These are phyloP conservation scores for Aspergillus homomorphus DNA, from an alignment of 495 filamentous ascomycete species.

Conservation along the genomic window DNA sequence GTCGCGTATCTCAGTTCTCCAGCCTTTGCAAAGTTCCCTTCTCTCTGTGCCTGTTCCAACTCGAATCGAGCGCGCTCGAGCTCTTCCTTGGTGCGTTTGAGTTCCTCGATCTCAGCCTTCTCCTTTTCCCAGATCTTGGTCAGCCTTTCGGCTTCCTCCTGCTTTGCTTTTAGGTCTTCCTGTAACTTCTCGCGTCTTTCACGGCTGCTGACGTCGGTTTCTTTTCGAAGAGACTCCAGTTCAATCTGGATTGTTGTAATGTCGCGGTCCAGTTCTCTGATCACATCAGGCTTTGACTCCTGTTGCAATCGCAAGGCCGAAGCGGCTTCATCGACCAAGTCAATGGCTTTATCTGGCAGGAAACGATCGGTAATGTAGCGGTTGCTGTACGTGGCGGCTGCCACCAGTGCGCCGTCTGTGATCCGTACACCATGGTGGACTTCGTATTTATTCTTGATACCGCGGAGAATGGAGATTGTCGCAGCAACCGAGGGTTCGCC, in stretches of 20 bases:
- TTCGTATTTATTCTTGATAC: conserved; percentile 96
- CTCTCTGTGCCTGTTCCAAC: conserved; percentile 80
- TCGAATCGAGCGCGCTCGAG: conserved; percentile 82
- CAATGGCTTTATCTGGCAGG: conserved; percentile 94
- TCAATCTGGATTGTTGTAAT: conserved; percentile 98
- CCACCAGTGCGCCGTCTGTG: conserved; percentile 86
- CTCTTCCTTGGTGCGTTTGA: conserved; percentile 82
- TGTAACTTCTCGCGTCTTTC: conserved; percentile 88
- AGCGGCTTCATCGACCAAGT: conserved; percentile 93
- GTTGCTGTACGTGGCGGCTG: conserved; percentile 88
- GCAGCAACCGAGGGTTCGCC: conserved; percentile 86
- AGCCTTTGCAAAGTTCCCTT: conserved; percentile 86
- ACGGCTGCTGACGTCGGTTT: conserved; percentile 81
- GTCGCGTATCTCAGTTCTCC: conserved; percentile 82
- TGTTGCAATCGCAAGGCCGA: conserved; percentile 88
- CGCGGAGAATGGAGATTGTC: conserved; percentile 92
- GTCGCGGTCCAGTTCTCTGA: conserved; percentile 83
- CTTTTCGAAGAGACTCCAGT: conserved; percentile 90
- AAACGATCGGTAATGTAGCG: conserved; percentile 96
- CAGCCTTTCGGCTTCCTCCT: conserved; percentile 64
- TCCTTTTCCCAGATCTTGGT: conserved; percentile 89
- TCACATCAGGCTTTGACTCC: conserved; percentile 93
- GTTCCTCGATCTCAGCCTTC: conserved; percentile 71
- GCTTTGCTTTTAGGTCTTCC: conserved; percentile 64
- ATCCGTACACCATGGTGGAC: conserved; percentile 92